Evolutionary conservation across 2,329 filamentous ascomycete genomes (phyloP).

Genomic region (Pseudogymnoascus sp.): DNA sequence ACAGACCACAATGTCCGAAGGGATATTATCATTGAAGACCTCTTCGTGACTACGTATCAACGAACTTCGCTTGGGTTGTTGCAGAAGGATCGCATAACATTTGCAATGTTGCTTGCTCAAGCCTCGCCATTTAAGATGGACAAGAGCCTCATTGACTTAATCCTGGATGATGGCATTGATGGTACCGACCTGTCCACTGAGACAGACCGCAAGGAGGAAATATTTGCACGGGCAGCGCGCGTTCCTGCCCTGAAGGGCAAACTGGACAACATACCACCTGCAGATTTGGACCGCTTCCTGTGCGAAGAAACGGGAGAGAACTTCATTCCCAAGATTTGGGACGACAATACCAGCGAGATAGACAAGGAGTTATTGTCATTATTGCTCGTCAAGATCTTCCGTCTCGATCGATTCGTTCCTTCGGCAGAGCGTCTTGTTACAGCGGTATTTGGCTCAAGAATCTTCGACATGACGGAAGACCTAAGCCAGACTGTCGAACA

Average conservation of each 20-base stretch:
- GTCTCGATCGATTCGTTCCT: constrained; percentile 90
- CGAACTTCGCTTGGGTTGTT: constrained; percentile 87
- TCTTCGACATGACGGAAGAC: constrained; percentile 80
- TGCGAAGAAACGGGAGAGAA: constrained; percentile 80
- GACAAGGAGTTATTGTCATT: constrained; percentile 78
- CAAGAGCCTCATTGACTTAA: constrained; percentile 74
- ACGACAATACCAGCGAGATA: constrained; percentile 51
- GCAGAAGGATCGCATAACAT: constrained; percentile 87
- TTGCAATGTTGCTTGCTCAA: constrained; percentile 91
- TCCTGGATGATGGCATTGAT: constrained; percentile 69
- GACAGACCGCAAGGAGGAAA: constrained; percentile 54
- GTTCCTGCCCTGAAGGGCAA: constrained; percentile 66
- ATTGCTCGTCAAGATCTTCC: constrained; percentile 86
- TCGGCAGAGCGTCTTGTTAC: constrained; percentile 84
- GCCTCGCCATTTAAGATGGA: constrained; percentile 96
- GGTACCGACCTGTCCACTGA: constrained; percentile 73
- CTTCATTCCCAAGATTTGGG: constrained; percentile 69
- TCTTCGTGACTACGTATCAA: constrained; percentile 87
- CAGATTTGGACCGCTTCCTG: constrained; percentile 75
- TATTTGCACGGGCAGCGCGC: constrained; percentile 59
- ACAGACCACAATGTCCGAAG: constrained; percentile 71
- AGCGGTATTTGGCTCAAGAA: constrained; percentile 71
- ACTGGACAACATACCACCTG: constrained; percentile 52
- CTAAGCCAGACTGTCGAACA: constrained; percentile 77
- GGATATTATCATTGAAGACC: constrained; percentile 81